These are phyloP conservation scores for Fusarium odoratissimum DNA, from an alignment of 2,329 filamentous ascomycete species.

Conservation along the genomic window DNA sequence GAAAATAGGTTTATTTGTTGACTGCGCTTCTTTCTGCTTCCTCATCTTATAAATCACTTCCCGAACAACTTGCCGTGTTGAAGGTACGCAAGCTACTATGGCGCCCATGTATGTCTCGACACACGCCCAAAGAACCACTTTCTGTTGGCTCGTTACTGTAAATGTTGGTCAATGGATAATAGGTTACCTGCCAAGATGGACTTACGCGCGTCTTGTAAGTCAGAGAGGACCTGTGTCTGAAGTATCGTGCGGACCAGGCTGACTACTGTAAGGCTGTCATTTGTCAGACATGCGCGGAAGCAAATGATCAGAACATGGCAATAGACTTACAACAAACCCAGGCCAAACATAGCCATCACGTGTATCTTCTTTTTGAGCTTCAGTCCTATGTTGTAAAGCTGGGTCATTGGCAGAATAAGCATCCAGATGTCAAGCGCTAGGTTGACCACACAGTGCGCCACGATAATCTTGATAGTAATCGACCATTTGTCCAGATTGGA, in stretches of 20 bases:
- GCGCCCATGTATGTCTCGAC: constrained; percentile 12
- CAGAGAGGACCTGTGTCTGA: fast-evolving
- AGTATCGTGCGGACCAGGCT: fast-evolving
- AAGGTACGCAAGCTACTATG: not conserved
- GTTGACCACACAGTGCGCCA: not conserved
- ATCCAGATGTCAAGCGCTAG: constrained; percentile 17
- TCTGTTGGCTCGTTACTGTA: fast-evolving
- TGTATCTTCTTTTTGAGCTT: not conserved
- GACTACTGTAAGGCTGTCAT: not conserved
- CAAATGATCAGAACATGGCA: too few relatives aligned
- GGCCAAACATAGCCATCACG: constrained; percentile 4
- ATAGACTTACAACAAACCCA: constrained; percentile 9
- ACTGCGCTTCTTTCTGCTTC: not conserved
- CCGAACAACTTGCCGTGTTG: not conserved
- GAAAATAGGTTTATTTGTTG: not conserved
- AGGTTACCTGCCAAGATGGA: fast-evolving
- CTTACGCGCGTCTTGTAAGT: not conserved
- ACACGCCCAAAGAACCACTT: not conserved
- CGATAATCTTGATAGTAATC: fast-evolving
- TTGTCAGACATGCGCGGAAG: not conserved
- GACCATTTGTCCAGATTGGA: not conserved
- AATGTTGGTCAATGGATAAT: not conserved
- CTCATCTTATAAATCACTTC: not conserved
- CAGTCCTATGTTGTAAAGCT: constrained; percentile 1
- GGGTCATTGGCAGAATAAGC: constrained; percentile 21